Evolutionary conservation across 2,329 filamentous ascomycete genomes (phyloP).

Genomic region (Aureobasidium pullulans): DNA sequence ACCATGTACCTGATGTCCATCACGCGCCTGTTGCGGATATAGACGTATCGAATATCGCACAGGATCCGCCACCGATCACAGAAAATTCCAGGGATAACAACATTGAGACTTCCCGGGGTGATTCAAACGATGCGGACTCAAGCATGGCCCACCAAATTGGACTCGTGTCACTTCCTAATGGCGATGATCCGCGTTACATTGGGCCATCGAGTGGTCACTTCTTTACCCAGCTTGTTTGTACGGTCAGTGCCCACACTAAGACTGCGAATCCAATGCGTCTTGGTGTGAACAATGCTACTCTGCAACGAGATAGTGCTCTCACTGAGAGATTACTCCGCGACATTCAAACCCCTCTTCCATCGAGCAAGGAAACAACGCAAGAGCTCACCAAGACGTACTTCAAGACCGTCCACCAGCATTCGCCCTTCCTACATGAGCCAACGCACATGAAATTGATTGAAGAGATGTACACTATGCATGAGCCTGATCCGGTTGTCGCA

Average conservation of each 20-base stretch:
- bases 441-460: neutral
- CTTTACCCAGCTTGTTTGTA: conserved; percentile 2
- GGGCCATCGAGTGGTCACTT: conserved; percentile 5
- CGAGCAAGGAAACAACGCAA: neutral
- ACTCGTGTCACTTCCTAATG: conserved; percentile 3
- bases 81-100: too few relatives aligned
- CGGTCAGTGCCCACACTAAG: neutral
- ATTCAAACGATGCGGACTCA: neutral
- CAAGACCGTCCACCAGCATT: neutral
- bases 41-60: neutral
- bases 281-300: neutral
- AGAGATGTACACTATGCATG: neutral
- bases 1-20: neutral
- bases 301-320: neutral
- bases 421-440: conserved; percentile 2
- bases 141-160: conserved; percentile 1
- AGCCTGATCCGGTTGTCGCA: neutral
- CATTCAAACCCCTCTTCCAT: neutral
- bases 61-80: neutral
- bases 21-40: neutral
- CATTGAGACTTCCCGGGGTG: neutral
- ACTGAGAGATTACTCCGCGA: neutral
- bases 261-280: neutral
- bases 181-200: conserved; percentile 3
- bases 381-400: neutral